Base-by-base conservation (phyloP, 2,329 filamentous ascomycete genomes). In the Grosmannia huntii region DNA sequence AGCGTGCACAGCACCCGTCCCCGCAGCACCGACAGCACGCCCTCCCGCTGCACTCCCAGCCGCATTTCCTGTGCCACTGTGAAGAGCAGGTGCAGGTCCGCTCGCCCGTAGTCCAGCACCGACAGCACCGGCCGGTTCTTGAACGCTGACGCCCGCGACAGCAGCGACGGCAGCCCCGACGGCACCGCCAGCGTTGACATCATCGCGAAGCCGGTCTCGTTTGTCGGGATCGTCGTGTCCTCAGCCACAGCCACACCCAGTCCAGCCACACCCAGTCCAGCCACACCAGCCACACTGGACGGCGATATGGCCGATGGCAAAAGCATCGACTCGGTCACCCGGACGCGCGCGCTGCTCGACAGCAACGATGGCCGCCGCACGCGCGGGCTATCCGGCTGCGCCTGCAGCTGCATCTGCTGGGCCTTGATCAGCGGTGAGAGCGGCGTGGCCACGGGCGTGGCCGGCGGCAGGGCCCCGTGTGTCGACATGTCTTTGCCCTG, bases 51-150 rank as follows among this genome's bases (percentile, higher is more conserved):
- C 33, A 96, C 94, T 57, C 90, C 91, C 21, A 96, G 82, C 33
- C 92, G 88, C 91, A 99, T 97, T 75, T 99, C 94, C 71, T 96
- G 90, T 1, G 94, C 94, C 55, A 99, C 88, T 9, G 92, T 95
- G 78, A 99, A 97, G 54, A 99, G 83, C 61, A 95, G 75, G 71
- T 97, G 94, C 55, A 99, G 80, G 67, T 99, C 92, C 21, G 87
- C 80, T 53, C 91, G 86, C 54, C 78, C 85, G 76, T 96, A 96
- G 69, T 96, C 87, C 68, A 87, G 88, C 64, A 99, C 94, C 0
- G 92, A 96, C 53, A 96, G 77, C 53, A 99, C 87, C 67, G 96
- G 89, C 63, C 89, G 84, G 66, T 89, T 84, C 74, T 91, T 95
- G 80, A 97, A 96, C 0, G 86, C 81, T 3, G 91, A 96, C 57